Evolutionary conservation across 1,284 basidiomycete species (phyloP), one percentile per base, ranked within the genome.

Genomic region (Cryptococcus sp.): DNA sequence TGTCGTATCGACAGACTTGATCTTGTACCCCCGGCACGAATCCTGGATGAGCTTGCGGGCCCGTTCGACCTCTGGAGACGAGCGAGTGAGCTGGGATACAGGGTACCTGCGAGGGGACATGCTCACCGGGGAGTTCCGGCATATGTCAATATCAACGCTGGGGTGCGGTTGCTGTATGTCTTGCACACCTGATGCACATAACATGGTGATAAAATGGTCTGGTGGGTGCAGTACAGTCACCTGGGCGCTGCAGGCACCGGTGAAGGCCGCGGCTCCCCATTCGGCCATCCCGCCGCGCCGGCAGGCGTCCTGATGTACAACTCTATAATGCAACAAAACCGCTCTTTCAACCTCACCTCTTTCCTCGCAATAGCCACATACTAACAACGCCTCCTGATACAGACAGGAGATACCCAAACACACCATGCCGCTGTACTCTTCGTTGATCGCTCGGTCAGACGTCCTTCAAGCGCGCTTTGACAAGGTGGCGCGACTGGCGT

Each of bases 71-170:
- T 91, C 89, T 75, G 69, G 20, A 46, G 35, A 35, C 35, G n/a
- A 16, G 12, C 12, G 39, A 23, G 43, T 46, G 20, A 50, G 23
- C 28, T 11, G 15, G 12, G 15, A 13, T 15, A 35, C n/a, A 18
- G 13, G 38, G 20, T 24, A 24, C 20, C 8, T 46, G 20, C 18
- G 12, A 18, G 2, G 21, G 1, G 8, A n/a, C 16, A 46, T 8
- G 20, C 73, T 53, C 57, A 84, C 85, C 85, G 70, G 85, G 85
- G 33, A 87, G 77, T 71, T 87, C 85, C 42, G 85, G 85, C 85
- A 86, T 20, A 42, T 7, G 16, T 33, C 9, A 15, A 8, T 42
- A 42, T 42, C 16, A 42, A 1, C 16, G 40, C 40, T 9, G 28
- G 28, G n/a, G n/a, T n/a, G n/a, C n/a, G n/a, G n/a, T n/a, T n/a